These are phyloP conservation scores for Talaromyces liani DNA, from an alignment of 495 filamentous ascomycete species.

Conservation along the genomic window DNA sequence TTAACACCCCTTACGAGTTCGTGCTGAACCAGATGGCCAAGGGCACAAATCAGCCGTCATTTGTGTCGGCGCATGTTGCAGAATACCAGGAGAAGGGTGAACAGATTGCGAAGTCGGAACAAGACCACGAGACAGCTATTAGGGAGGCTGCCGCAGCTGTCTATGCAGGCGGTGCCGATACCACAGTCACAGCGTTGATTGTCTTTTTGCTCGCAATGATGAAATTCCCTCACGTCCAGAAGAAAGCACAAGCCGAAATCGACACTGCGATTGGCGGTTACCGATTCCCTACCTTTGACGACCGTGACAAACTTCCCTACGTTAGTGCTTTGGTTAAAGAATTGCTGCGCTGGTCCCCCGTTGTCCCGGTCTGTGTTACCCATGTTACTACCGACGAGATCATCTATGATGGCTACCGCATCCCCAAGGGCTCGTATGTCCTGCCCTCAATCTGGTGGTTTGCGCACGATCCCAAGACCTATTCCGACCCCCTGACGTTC, in stretches of 20 bases:
- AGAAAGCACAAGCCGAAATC: conserved; percentile 47
- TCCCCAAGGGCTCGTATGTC: conserved; percentile 37
- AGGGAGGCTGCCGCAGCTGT: conserved; percentile 45
- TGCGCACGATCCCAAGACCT: conserved; percentile 22
- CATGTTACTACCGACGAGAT: conserved; percentile 50
- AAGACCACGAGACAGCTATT: conserved; percentile 17
- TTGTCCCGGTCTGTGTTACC: conserved; percentile 40
- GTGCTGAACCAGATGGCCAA: conserved; percentile 36
- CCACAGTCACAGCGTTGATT: conserved; percentile 29
- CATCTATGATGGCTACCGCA: conserved; percentile 26
- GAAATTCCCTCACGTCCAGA: conserved; percentile 34
- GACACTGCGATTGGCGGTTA: conserved; percentile 39
- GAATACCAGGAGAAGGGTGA: conserved; percentile 10
- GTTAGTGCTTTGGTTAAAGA: conserved; percentile 39
- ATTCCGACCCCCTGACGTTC: conserved; percentile 23
- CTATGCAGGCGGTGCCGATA: conserved; percentile 54
- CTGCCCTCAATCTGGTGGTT: conserved; percentile 36
- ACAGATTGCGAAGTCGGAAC: not conserved
- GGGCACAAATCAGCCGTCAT: conserved; percentile 27
- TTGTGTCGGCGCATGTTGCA: conserved; percentile 27
- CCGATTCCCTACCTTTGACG: conserved; percentile 23
- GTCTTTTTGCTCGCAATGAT: conserved; percentile 37
- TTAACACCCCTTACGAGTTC: conserved; percentile 32
- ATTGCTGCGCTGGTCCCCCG: conserved; percentile 36
- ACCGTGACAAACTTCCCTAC: conserved; percentile 33